phyloP scores from a whole-genome alignment of 148 eudicot species.

The Oxyria digyna region DNA sequence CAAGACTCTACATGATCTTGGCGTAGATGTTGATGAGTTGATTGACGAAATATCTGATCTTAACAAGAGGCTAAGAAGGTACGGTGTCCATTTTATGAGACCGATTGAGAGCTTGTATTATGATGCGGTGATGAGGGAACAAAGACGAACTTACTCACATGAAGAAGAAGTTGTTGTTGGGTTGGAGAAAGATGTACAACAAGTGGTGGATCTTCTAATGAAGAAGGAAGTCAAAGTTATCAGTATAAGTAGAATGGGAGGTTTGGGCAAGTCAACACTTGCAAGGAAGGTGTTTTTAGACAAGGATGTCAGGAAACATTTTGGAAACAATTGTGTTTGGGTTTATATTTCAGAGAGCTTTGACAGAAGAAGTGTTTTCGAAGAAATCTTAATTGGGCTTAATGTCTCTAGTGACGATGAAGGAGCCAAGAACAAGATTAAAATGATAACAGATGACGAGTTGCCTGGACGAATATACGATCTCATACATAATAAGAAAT shows the following conservation, averaged over 20 bases:
- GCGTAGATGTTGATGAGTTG: background rate
- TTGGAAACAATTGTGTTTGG: background rate
- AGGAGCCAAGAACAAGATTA: background rate
- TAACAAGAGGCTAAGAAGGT: background rate
- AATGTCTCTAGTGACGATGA: background rate
- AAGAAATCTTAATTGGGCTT: background rate
- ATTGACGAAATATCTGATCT: background rate
- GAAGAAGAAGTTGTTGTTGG: background rate
- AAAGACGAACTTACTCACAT: background rate
- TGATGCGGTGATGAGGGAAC: too few species aligned
- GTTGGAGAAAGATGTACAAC: background rate
- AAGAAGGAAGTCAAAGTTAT: background rate
- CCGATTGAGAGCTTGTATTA: background rate
- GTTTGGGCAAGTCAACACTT: background rate
- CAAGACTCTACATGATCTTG: background rate
- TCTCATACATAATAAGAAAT: too few species aligned
- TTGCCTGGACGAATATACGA: too few species aligned
- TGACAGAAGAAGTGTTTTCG: background rate
- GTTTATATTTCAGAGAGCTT: background rate
- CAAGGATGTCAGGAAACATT: background rate
- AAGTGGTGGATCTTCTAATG: background rate
- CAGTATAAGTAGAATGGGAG: background rate
- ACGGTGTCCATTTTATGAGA: background rate
- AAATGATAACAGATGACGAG: background rate
- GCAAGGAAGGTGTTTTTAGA: background rate